Evolutionary conservation across 2,329 filamentous ascomycete genomes (phyloP).

Genomic region (Aspergillus sp.): DNA sequence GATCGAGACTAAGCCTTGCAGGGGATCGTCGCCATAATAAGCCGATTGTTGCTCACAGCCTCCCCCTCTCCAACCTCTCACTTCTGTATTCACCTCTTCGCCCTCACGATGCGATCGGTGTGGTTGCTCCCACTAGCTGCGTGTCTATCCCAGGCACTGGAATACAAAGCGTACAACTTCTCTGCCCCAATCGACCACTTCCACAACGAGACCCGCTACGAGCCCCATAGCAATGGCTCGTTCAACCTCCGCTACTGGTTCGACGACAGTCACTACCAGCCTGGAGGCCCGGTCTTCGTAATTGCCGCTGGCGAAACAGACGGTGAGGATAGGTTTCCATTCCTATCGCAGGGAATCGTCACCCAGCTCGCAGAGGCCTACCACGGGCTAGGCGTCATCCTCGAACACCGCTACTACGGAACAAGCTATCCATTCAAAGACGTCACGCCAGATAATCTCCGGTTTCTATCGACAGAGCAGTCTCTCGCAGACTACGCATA

Average conservation of each 20-base stretch:
- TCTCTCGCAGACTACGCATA: conserved; percentile 78
- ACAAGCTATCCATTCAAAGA: conserved; percentile 68
- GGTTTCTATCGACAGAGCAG: conserved; percentile 82
- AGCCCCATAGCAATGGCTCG: conserved; percentile 67
- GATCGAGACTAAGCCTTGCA: too few relatives aligned
- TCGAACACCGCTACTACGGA: conserved; percentile 89
- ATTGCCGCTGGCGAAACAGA: conserved; percentile 68
- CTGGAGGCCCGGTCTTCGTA: conserved; percentile 78
- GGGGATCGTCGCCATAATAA: too few relatives aligned
- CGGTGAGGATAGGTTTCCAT: conserved; percentile 53
- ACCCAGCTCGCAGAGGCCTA: conserved; percentile 69
- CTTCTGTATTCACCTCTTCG: too few relatives aligned
- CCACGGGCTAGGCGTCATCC: conserved; percentile 72
- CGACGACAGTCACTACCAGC: conserved; percentile 71
- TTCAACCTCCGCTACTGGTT: conserved; percentile 83
- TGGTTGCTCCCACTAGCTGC: too few relatives aligned
- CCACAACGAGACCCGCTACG: conserved; percentile 74
- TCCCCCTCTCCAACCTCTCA: too few relatives aligned
- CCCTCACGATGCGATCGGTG: too few relatives aligned
- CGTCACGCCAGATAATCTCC: conserved; percentile 67
- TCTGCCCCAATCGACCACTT: conserved; percentile 74
- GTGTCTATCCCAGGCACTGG: too few relatives aligned
- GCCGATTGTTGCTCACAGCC: too few relatives aligned
- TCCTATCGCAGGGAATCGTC: conserved; percentile 75
- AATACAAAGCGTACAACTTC: conserved; percentile 43